Percentiles rank a stretch among this genome's conserved stretches.
Conservation (phyloP, 2,329 filamentous ascomycete genomes). For the Diplodia intermedia region DNA sequence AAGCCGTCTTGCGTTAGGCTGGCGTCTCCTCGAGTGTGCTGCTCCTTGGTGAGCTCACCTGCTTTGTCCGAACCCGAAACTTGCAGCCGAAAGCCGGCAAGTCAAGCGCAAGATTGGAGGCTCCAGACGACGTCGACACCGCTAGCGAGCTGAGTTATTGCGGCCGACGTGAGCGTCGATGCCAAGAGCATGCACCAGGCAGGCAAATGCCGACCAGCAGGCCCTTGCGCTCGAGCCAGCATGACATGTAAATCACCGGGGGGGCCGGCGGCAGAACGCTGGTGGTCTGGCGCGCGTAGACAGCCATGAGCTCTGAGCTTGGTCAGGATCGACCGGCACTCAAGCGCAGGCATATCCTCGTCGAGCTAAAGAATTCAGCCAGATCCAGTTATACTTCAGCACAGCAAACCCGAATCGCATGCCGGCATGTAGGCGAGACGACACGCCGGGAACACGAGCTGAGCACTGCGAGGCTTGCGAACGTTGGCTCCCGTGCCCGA, state of each 20-base stretch:
- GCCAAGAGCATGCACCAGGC: slow-evolving; percentile 7
- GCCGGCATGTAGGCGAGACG: slow-evolving; percentile 5
- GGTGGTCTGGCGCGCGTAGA: slow-evolving; percentile 15
- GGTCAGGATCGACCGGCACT: slow-evolving; percentile 25
- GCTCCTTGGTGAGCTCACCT: background rate
- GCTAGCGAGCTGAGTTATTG: background rate
- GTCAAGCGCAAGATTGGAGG: background rate
- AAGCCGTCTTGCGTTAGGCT: slow-evolving; percentile 19
- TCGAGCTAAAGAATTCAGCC: slow-evolving; percentile 3
- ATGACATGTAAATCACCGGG: slow-evolving; percentile 16
- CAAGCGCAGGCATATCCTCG: slow-evolving; percentile 20
- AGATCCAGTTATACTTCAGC: slow-evolving; percentile 13
- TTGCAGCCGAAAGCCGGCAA: background rate
- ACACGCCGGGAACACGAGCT: slow-evolving; percentile 16
- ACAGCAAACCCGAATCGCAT: slow-evolving; percentile 8
- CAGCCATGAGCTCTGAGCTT: slow-evolving; percentile 18
- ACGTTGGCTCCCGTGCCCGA: slow-evolving; percentile 24
- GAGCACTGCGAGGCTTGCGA: slow-evolving; percentile 26
- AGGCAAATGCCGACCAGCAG: slow-evolving; percentile 17
- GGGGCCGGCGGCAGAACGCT: slow-evolving; percentile 7
- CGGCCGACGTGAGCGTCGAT: background rate
- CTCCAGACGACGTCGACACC: background rate
- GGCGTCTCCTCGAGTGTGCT: background rate
- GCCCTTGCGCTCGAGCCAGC: slow-evolving; percentile 9
- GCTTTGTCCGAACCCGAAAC: background rate